Percentiles rank a stretch among this genome's conserved stretches.
Evolutionary conservation across 257 asterid species (phyloP).

Genomic region (Fraxinus anomala): DNA sequence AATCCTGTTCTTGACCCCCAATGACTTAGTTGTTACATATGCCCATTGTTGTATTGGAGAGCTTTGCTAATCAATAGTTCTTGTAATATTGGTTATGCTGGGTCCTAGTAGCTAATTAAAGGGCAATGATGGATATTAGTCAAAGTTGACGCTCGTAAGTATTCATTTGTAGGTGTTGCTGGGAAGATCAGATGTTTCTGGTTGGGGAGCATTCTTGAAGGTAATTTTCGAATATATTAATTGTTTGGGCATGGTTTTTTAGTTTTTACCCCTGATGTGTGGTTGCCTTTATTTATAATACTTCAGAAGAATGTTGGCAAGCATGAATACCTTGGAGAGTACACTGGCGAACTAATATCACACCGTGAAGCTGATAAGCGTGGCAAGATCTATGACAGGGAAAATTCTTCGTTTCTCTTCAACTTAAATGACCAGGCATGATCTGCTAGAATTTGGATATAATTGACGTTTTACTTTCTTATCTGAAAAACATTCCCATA

Average conservation of each 20-base stretch:
- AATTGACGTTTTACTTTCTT: neutral
- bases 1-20: slow-evolving; percentile 30
- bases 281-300: slow-evolving; percentile 23
- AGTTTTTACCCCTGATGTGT: slow-evolving; percentile 7
- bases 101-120: slow-evolving; percentile 15
- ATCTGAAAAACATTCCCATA: neutral
- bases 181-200: slow-evolving; percentile 92
- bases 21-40: neutral
- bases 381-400: slow-evolving; percentile 96
- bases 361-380: slow-evolving; percentile 99
- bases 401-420: slow-evolving; percentile 88
- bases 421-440: slow-evolving; percentile 87
- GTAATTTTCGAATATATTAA: slow-evolving; percentile 39
- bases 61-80: slow-evolving; percentile 14
- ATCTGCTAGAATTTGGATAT: slow-evolving; percentile 11
- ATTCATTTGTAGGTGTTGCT: slow-evolving; percentile 64
- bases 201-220: slow-evolving; percentile 99
- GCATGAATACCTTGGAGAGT: slow-evolving; percentile 96
- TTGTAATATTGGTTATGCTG: slow-evolving; percentile 7
- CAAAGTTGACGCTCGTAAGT: slow-evolving; percentile 20
- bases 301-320: slow-evolving; percentile 33
- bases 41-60: slow-evolving; percentile 15
- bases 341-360: slow-evolving; percentile 92
- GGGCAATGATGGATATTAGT: neutral
- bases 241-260: slow-evolving; percentile 1